Evolutionary conservation across 805 yeast genomes (phyloP), one percentile per base, ranked within the genome.

Genomic region (Candida michaelii): DNA sequence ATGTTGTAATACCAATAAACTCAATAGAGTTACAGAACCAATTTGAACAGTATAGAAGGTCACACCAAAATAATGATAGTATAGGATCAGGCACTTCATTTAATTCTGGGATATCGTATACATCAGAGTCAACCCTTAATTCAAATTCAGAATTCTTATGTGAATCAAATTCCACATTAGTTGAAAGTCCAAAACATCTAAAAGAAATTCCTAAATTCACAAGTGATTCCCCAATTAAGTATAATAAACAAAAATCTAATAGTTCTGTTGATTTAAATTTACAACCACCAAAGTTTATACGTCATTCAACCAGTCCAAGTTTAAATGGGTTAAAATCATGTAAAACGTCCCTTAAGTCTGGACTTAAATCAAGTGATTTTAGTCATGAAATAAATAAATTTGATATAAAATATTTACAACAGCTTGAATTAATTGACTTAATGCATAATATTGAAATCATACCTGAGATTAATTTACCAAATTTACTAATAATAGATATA

Each of bases 401-500:
- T 8, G 36, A 35, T 32, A 33, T 49, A 11, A 16, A 16, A 14
- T 36, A 36, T 19, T 8, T 49, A 3, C n/a, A 32, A 5, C n/a
- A 16, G 4, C 6, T 5, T 5, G 43, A 46, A 11, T 15, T 43
- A 7, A 18, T 17, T 7, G 24, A 27, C 2, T 23, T 47, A 27
- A 25, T 43, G 21, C 17, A 39, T 3, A 34, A 40, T 10, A 31
- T 43, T 12, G 42, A 38, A 15, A 18, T 30, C 14, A 24, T 42
- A 0, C 23, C 30, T 35, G 42, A 25, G 1, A 27, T 47, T 41
- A 8, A 38, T 32, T 18, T 50, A 12, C 54, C 58, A 3, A 46
- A 53, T 23, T 45, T 57, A 10, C 35, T 87, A n/a, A 54, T 85
- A 2, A 66, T 89, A 12, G 98, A 90, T 58, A 82, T 85, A 9